These are phyloP conservation scores for Talaromyces adpressus DNA, from an alignment of 495 filamentous ascomycete species.

Conservation along the genomic window DNA sequence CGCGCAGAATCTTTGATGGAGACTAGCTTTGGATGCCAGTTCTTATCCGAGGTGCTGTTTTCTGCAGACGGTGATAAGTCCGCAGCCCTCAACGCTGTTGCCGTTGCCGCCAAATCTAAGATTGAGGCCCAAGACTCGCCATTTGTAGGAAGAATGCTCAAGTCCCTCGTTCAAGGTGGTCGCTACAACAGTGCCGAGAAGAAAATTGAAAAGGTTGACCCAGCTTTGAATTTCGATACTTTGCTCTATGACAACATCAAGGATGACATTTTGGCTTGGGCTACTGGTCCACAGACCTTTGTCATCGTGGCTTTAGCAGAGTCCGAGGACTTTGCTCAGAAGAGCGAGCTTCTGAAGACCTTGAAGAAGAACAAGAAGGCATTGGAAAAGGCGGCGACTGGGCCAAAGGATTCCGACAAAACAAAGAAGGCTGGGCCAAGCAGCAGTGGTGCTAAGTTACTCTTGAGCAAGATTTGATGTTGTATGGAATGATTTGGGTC, in stretches of 20 bases:
- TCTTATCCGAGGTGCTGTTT: conserved; percentile 75
- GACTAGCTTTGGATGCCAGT: conserved; percentile 77
- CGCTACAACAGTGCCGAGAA: conserved; percentile 66
- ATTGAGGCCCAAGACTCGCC: conserved; percentile 50
- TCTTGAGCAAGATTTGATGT: conserved; percentile 35
- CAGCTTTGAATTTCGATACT: conserved; percentile 71
- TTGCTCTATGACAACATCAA: conserved; percentile 71
- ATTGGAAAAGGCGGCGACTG: conserved; percentile 42
- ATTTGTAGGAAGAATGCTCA: conserved; percentile 77
- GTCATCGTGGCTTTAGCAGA: conserved; percentile 76
- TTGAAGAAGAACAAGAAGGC: conserved; percentile 52
- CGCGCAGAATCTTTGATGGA: conserved; percentile 59
- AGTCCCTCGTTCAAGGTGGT: conserved; percentile 80
- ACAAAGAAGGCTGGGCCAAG: conserved; percentile 31
- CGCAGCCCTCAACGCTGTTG: conserved; percentile 62
- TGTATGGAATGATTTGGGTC: not conserved
- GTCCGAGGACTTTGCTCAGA: conserved; percentile 64
- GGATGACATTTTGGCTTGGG: conserved; percentile 75
- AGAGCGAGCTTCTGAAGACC: conserved; percentile 54
- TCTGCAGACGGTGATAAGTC: conserved; percentile 67
- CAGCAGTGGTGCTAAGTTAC: conserved; percentile 36
- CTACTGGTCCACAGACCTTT: conserved; percentile 72
- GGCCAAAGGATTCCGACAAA: conserved; percentile 20
- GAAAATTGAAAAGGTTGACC: conserved; percentile 61
- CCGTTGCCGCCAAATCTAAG: conserved; percentile 57